A percentile compares a stretch with the other conserved stretches of the same genome.
These are phyloP conservation scores for Curvularia verruculosa DNA, from an alignment of 2,329 filamentous ascomycete genomes.

Conservation along the genomic window DNA sequence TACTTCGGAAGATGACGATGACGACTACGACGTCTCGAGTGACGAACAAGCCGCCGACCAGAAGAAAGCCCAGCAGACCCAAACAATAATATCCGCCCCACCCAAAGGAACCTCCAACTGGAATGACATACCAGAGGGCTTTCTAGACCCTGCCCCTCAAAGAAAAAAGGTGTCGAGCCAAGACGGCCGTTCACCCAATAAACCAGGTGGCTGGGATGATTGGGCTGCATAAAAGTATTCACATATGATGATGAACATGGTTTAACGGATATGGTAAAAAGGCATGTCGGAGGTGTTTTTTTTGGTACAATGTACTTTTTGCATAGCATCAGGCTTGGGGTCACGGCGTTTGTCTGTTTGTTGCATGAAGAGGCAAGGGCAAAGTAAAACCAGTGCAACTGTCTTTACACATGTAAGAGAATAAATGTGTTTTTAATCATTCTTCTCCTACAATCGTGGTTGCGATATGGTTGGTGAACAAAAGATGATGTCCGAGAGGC, in stretches of 20 bases:
- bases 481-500: too few species aligned
- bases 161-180: conserved; percentile 37
- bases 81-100: conserved; percentile 16
- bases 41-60: conserved; percentile 39
- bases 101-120: conserved; percentile 48
- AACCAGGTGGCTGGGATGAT: conserved; percentile 41
- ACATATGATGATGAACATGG: neutral
- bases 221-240: conserved; percentile 22
- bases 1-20: conserved; percentile 49
- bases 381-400: neutral
- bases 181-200: conserved; percentile 35
- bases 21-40: conserved; percentile 42
- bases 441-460: conserved; percentile 46
- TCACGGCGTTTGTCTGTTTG: conserved; percentile 9
- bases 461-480: too few species aligned
- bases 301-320: conserved; percentile 19
- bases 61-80: conserved; percentile 22
- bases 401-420: neutral
- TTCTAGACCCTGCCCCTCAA: conserved; percentile 40
- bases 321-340: conserved; percentile 18
- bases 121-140: conserved; percentile 58
- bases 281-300: conserved; percentile 7
- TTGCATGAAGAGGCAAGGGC: neutral
- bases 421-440: neutral
- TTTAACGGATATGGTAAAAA: conserved; percentile 13